Conservation (phyloP, 148 eudicot species). For the Beta vulgaris region DNA sequence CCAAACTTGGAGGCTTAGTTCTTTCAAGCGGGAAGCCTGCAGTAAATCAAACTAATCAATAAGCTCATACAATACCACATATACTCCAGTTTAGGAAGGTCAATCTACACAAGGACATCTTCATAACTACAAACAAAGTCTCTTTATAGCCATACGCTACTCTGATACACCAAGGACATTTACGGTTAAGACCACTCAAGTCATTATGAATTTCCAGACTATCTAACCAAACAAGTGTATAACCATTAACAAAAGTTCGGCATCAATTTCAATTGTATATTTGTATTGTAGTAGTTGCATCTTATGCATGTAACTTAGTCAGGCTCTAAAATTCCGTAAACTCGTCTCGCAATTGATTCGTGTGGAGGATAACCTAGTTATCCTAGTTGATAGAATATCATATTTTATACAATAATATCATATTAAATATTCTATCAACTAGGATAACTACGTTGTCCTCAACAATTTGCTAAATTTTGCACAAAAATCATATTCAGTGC, state of each 20-base stretch:
- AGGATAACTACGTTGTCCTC: no score
- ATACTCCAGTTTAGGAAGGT: neutral
- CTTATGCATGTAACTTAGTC: no score
- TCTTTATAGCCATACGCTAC: no score
- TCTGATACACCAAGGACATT: neutral
- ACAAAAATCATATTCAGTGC: no score
- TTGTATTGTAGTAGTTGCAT: no score
- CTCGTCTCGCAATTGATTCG: neutral
- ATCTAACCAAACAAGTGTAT: neutral
- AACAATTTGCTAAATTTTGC: no score
- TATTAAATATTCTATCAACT: no score
- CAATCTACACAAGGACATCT: neutral
- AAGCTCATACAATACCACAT: slow-evolving; percentile 1
- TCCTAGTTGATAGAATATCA: no score
- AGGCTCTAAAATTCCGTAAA: neutral
- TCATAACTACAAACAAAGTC: neutral
- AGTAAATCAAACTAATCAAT: neutral
- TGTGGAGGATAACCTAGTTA: no score
- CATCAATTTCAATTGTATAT: neutral
- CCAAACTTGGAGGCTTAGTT: slow-evolving; percentile 58
- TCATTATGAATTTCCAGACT: neutral
- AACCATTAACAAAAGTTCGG: no score
- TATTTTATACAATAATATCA: no score
- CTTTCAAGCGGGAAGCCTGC: slow-evolving; percentile 40
- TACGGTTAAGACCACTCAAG: neutral